These are phyloP conservation scores for Ceratobasidium sp. DNA, from an alignment of 1,284 basidiomycete genomes.

Conservation along the genomic window DNA sequence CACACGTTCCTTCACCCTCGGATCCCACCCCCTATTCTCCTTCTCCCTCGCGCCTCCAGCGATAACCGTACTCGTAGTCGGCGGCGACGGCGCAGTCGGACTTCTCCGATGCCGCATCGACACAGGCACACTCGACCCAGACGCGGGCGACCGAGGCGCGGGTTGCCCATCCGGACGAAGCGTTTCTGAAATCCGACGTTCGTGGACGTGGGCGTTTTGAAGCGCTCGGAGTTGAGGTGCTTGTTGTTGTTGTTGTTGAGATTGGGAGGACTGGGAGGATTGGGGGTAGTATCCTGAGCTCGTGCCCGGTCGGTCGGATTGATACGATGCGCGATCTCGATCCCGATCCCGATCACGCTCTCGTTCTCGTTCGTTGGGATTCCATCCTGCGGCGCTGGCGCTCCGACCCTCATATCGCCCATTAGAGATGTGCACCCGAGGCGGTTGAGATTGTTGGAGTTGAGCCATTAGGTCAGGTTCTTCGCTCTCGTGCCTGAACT, in stretches of 20 bases:
- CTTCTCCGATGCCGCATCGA: slow-evolving; percentile 64
- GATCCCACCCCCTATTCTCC: slow-evolving; percentile 30
- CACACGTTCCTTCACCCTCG: slow-evolving; percentile 4
- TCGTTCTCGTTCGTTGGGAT: background rate
- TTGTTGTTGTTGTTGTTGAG: slow-evolving; percentile 11
- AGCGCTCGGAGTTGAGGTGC: slow-evolving; percentile 20
- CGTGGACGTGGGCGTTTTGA: slow-evolving; percentile 25
- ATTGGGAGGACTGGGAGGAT: background rate
- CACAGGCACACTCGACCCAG: slow-evolving; percentile 4
- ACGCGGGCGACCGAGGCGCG: slow-evolving; percentile 7
- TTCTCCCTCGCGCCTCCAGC: slow-evolving; percentile 48
- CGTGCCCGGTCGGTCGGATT: slow-evolving; percentile 32
- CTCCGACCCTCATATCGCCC: slow-evolving; percentile 7
- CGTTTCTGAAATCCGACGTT: slow-evolving; percentile 24
- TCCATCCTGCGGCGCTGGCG: slow-evolving; percentile 23
- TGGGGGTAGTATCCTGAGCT: slow-evolving; percentile 28
- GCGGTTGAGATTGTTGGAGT: background rate
- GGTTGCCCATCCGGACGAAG: slow-evolving; percentile 6
- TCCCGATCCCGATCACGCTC: background rate
- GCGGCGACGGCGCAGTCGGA: slow-evolving; percentile 73
- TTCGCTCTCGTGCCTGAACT: background rate
- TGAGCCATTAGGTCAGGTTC: background rate
- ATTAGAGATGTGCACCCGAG: background rate
- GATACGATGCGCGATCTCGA: background rate
- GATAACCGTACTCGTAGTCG: slow-evolving; percentile 63